Evolutionary conservation across 371 early-diverging fungal species (phyloP).

Genomic region (Entomophthora muscae): DNA sequence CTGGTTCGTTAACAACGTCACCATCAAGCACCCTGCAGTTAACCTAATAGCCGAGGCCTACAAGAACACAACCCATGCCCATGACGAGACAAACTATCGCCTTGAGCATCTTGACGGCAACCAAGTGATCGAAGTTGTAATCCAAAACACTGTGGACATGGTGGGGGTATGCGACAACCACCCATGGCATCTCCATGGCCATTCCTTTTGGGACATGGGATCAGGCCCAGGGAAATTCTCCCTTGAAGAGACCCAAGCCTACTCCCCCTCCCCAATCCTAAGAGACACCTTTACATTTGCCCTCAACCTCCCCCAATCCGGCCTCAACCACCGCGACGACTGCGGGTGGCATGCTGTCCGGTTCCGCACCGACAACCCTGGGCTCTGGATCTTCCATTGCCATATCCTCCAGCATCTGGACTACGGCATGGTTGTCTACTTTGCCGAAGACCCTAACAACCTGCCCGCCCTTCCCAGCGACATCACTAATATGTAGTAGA

Average conservation of each 20-base stretch:
- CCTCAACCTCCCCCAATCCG: not conserved
- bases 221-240: not conserved
- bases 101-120: not conserved
- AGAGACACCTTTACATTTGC: slow-evolving; percentile 3
- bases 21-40: not conserved
- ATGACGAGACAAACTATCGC: not conserved
- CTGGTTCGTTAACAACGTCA: not conserved
- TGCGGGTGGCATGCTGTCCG: slow-evolving; percentile 17
- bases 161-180: slow-evolving; percentile 8
- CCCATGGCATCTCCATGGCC: slow-evolving; percentile 9
- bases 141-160: slow-evolving; percentile 6
- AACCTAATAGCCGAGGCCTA: not conserved
- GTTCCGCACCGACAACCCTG: slow-evolving; percentile 39
- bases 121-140: slow-evolving; percentile 5
- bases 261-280: not conserved
- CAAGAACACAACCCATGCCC: not conserved
- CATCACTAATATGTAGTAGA: not conserved
- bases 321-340: not conserved
- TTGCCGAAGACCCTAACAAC: slow-evolving; percentile 37
- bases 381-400: slow-evolving; percentile 53
- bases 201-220: slow-evolving; percentile 7
- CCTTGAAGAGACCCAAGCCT: not conserved
- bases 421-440: slow-evolving; percentile 26
- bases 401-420: slow-evolving; percentile 58
- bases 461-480: slow-evolving; percentile 10